Conservation (phyloP, 345 rosid genomes). For the Raphanus raphanistrum region DNA sequence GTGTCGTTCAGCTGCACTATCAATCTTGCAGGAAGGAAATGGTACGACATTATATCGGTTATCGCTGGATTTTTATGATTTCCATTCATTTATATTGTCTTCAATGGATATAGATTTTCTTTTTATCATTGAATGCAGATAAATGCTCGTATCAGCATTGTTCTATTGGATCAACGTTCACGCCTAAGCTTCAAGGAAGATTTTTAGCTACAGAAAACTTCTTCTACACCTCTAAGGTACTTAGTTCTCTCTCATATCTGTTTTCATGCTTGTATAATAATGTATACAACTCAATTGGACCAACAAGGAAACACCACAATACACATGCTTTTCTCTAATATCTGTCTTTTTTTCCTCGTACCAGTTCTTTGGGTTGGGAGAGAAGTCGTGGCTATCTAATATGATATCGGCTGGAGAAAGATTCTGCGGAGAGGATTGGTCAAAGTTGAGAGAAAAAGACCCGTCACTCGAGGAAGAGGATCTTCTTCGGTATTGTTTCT, state of each 20-base stretch:
- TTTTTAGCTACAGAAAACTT: constrained; percentile 91
- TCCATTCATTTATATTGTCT: constrained; percentile 14
- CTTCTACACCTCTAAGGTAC: constrained; percentile 88
- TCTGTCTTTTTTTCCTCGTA: constrained; percentile 16
- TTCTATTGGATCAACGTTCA: constrained; percentile 73
- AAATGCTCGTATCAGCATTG: constrained; percentile 66
- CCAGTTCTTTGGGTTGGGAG: constrained; percentile 74
- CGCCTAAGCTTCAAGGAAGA: constrained; percentile 79
- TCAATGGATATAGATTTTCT: not conserved
- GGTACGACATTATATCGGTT: constrained; percentile 42
- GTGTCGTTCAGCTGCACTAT: constrained; percentile 85
- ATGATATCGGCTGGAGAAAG: constrained; percentile 60
- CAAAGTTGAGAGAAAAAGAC: constrained; percentile 60
- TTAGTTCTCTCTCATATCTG: constrained; percentile 6
- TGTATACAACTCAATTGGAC: not conserved
- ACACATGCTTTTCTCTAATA: not conserved
- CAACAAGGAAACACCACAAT: not conserved
- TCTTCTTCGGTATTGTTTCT: constrained; percentile 80
- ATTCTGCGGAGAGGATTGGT: constrained; percentile 92
- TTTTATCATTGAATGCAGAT: constrained; percentile 49
- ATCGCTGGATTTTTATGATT: not conserved
- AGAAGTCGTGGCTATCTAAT: constrained; percentile 59
- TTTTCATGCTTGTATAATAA: not conserved
- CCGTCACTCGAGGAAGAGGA: constrained; percentile 64
- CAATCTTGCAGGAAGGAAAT: constrained; percentile 71